Evolutionary conservation across 225 moss, liverwort and hornwort species (phyloP).

Genomic region (Straminergon stramineum): DNA sequence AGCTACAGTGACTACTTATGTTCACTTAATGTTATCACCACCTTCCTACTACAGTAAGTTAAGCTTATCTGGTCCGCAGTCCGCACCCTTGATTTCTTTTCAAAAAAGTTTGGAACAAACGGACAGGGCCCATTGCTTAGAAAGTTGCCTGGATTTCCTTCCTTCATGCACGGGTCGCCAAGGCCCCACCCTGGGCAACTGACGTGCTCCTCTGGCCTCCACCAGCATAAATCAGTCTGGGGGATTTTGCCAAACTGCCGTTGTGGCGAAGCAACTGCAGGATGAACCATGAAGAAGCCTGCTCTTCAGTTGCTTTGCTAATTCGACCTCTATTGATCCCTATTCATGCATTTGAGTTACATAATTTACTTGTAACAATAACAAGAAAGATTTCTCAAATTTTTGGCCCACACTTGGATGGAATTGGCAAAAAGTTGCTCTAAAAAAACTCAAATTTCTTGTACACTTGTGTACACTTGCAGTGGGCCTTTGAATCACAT

Average conservation of each 20-base stretch:
- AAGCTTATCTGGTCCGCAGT: too few relatives aligned
- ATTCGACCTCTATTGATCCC: not conserved
- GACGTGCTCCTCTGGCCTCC: not conserved
- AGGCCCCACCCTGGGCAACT: not conserved
- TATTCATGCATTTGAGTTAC: not conserved
- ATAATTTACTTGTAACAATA: not conserved
- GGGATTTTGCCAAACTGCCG: not conserved
- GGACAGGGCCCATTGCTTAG: too few relatives aligned
- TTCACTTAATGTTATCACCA: not conserved
- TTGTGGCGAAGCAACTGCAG: accelerated
- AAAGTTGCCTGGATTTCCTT: not conserved
- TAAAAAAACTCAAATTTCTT: not conserved
- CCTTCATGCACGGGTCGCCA: not conserved
- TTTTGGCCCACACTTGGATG: not conserved
- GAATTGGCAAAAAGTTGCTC: not conserved
- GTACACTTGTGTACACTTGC: accelerated
- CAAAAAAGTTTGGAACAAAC: not conserved
- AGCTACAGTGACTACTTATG: too few relatives aligned
- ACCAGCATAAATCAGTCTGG: not conserved
- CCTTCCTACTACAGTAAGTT: too few relatives aligned
- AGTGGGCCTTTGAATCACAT: not conserved
- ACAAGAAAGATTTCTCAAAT: not conserved
- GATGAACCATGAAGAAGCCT: not conserved
- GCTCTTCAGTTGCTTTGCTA: not conserved
- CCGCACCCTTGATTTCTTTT: not conserved